Evolutionary conservation across 2,329 filamentous ascomycete species (phyloP).

Genomic region (Acrodontium crateriforme): DNA sequence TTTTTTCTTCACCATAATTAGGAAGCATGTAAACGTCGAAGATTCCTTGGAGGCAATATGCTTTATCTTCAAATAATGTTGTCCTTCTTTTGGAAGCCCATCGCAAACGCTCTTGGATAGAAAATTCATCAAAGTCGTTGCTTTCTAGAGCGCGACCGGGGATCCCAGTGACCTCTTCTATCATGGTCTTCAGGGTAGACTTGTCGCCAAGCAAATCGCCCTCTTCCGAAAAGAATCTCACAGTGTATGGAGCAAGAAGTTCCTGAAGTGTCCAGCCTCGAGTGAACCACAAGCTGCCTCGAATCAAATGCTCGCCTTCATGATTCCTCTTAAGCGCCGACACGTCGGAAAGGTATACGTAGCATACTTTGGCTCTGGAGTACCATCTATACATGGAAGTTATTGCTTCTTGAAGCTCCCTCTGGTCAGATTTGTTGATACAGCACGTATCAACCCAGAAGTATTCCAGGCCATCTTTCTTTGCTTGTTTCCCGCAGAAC

Average conservation of each 20-base stretch:
- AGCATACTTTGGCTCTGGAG: slow-evolving; percentile 1
- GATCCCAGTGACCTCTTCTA: slow-evolving; percentile 3
- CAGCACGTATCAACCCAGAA: slow-evolving; percentile 11
- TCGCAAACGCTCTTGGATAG: slow-evolving; percentile 2
- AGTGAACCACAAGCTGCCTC: slow-evolving; percentile 1
- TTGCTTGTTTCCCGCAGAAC: slow-evolving; percentile 4
- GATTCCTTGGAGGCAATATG: slow-evolving; percentile 8
- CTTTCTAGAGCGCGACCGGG: slow-evolving; percentile 2
- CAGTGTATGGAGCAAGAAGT: neutral
- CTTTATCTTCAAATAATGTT: slow-evolving; percentile 4
- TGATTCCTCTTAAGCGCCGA: neutral
- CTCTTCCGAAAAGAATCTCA: slow-evolving; percentile 1
- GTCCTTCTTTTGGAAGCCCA: slow-evolving; percentile 6
- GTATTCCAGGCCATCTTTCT: slow-evolving; percentile 5
- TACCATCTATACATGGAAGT: slow-evolving; percentile 20
- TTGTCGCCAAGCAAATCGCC: slow-evolving; percentile 2
- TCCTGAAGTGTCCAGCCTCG: slow-evolving; percentile 2
- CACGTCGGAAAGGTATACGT: slow-evolving; percentile 1
- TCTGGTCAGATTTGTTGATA: slow-evolving; percentile 10
- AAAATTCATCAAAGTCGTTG: slow-evolving; percentile 1
- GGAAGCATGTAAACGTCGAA: slow-evolving; percentile 6
- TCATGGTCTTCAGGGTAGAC: neutral
- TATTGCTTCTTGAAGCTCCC: slow-evolving; percentile 8
- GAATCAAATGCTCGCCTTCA: slow-evolving; percentile 1
- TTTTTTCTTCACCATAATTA: slow-evolving; percentile 6